Base-by-base conservation (phyloP, 2,329 filamentous ascomycete genomes). In the Chaetomiaceae sp. region DNA sequence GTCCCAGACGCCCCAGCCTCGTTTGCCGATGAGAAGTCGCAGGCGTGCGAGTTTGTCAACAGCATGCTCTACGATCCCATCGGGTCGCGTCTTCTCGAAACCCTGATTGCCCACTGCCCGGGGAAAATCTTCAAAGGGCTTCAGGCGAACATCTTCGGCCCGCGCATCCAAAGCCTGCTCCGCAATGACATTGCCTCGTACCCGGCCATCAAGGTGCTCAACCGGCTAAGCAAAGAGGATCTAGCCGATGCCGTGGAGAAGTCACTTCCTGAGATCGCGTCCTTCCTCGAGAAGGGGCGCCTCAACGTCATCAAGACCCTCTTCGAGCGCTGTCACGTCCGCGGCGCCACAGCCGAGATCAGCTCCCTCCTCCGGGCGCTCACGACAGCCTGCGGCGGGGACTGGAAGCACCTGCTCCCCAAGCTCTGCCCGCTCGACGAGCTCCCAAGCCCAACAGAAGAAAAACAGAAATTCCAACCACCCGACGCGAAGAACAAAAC, bases 141-240 rank as follows among this genome's bases (percentile, higher is more conserved):
- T 6, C 91, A 94, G 67, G 80, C 77, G 48, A 82, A 84, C 55
- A 79, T 89, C 54, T 86, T 97, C 65, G 84, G 83, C 51, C 82
- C 85, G 12, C 80, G 88, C 20, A 85, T 97, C 58, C 81, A 83
- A 18, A 86, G 81, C 32, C 77, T 95, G 49, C 79, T 91, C 6
- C 84, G 89, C 48, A 97, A 97, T 62, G 90, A 95, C 58, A 86
- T 90, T 39, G 89, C 93, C 6, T 85, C 82, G 19, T 97, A 95
- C 60, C 86, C 94, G 1, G 88, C 88, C 17, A 86, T 90, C 56
- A 80, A 82, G 48, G 82, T 94, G 3, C 71, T 98, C 35, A 86
- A 88, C 62, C 80, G 93, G 44, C 73, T 97, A 10, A 84, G 87
- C 64, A 90, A 88, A 61, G 88, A 95, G 49, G 89, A 96, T 60